These are phyloP conservation scores for Chytridium lagenaria DNA, from an alignment of 371 early-diverging fungal species.

Conservation along the genomic window DNA sequence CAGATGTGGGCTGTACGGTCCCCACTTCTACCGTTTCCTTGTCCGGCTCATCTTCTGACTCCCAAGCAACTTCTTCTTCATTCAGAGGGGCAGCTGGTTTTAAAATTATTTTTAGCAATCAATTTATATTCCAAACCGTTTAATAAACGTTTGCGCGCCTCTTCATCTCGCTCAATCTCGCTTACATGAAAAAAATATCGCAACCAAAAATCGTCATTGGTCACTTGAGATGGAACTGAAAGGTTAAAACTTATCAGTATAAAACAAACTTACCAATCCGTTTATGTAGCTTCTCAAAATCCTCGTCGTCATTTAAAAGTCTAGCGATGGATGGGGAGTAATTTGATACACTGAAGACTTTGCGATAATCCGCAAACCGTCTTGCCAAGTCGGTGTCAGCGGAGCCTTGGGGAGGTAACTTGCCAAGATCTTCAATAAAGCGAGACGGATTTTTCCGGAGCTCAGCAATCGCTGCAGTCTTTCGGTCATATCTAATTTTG, in stretches of 20 bases:
- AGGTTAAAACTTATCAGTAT: neutral
- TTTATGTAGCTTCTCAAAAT: constrained; percentile 30
- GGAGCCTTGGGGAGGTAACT: constrained; percentile 27
- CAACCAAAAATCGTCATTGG: constrained; percentile 48
- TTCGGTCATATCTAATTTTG: constrained; percentile 45
- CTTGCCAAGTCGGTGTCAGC: constrained; percentile 24
- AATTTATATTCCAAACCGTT: too few relatives aligned
- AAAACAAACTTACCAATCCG: constrained; percentile 33
- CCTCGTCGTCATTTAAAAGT: constrained; percentile 39
- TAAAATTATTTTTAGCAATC: too few relatives aligned
- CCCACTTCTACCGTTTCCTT: neutral
- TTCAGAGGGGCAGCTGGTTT: constrained; percentile 26
- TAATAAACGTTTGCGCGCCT: constrained; percentile 40
- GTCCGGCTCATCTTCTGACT: constrained; percentile 27
- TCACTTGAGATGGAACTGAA: constrained; percentile 42
- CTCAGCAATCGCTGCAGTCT: constrained; percentile 36
- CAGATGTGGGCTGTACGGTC: neutral
- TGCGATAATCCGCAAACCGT: constrained; percentile 33
- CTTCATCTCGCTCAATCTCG: constrained; percentile 52
- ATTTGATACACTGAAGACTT: constrained; percentile 26
- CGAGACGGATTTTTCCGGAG: constrained; percentile 38
- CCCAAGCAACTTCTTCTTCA: constrained; percentile 36
- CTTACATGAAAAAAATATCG: constrained; percentile 48
- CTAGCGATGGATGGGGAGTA: constrained; percentile 37
- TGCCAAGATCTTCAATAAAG: constrained; percentile 36